Evolutionary conservation across 768 basidiomycete genomes (phyloP), one percentile per base, ranked within the genome.

Genomic region (Bullera alba): DNA sequence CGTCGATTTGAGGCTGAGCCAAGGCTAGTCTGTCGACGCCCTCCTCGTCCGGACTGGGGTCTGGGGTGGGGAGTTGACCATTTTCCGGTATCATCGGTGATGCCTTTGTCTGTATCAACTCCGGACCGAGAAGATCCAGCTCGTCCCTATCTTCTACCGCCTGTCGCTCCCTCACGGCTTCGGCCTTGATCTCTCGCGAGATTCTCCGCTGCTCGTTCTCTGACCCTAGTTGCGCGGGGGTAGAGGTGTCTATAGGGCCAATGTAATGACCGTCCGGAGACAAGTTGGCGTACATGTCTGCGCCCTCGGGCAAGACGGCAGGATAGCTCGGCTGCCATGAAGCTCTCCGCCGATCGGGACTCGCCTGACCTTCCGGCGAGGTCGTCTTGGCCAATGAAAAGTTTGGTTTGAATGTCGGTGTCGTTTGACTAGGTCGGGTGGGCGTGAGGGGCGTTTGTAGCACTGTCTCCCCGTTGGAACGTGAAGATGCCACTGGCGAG

Each of bases 261-360:
- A 14, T 21, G 5, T 28, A 39, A 12, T 57, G 47, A 2, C 65
- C 62, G 42, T 67, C 65, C 2, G 65, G 65, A 5, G 62, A 28
- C 15, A 67, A 51, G 21, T 64, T 51, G 22, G 50, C 63, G 30
- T 62, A 63, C 19, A 46, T 19, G 41, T 56, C 53, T n/a, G n/a
- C n/a, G n/a, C n/a, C n/a, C 32, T 60, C 60, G 21, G 59, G 53
- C 5, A 64, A 32, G 4, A 60, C 60, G 2, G 59, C 46, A 2
- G 56, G 56, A 38, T 54, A 48, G 15, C 42, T 34, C 19, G 52
- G 48, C 25, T 53, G 52, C 56, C 56, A 58, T 17, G 28, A 19
- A 8, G 27, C 45, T 17, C 46, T 42, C 7, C 39, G 41, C 36
- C 46, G 16, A 14, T 47, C 23, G 17, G 28, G 52, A 57, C 8